These are phyloP conservation scores for Cyphellophora europaea DNA, from an alignment of 2,329 filamentous ascomycete species.

Conservation along the genomic window DNA sequence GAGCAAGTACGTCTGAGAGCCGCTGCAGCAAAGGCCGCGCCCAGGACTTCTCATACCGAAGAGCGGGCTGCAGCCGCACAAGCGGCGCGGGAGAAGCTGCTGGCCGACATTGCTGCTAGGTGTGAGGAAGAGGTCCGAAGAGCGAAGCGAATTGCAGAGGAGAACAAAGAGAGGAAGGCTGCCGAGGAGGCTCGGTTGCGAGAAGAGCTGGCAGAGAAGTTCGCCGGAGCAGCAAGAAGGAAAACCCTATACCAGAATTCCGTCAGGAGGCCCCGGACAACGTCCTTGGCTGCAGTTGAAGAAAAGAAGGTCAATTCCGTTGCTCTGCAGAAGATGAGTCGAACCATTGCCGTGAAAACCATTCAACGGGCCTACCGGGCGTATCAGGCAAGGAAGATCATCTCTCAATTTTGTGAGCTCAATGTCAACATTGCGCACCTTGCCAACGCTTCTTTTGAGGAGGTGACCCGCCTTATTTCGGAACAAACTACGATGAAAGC, in stretches of 20 bases:
- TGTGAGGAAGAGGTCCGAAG: conserved; percentile 58
- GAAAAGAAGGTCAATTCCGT: conserved; percentile 31
- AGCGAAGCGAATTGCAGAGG: conserved; percentile 58
- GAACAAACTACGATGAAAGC: conserved; percentile 42
- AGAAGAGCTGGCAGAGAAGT: conserved; percentile 55
- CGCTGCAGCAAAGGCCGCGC: conserved; percentile 50
- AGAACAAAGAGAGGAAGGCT: conserved; percentile 54
- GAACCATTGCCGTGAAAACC: conserved; percentile 44
- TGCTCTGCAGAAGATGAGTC: conserved; percentile 31
- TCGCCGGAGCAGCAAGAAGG: conserved; percentile 53
- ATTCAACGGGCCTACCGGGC: conserved; percentile 52
- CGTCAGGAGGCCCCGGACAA: conserved; percentile 41
- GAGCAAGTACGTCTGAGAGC: conserved; percentile 57
- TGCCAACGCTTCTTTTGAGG: conserved; percentile 47
- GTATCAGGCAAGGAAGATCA: conserved; percentile 37
- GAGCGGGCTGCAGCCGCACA: conserved; percentile 55
- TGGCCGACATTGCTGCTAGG: conserved; percentile 55
- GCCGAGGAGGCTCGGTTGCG: conserved; percentile 51
- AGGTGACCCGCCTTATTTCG: conserved; percentile 47
- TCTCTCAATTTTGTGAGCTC: conserved; percentile 42
- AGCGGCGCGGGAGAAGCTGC: conserved; percentile 52
- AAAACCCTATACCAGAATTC: conserved; percentile 39
- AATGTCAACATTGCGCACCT: conserved; percentile 45
- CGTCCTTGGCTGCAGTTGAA: conserved; percentile 37
- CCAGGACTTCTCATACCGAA: conserved; percentile 48